These are phyloP conservation scores for Jacaranda copaia DNA, from an alignment of 257 asterid genomes.

Conservation along the genomic window DNA sequence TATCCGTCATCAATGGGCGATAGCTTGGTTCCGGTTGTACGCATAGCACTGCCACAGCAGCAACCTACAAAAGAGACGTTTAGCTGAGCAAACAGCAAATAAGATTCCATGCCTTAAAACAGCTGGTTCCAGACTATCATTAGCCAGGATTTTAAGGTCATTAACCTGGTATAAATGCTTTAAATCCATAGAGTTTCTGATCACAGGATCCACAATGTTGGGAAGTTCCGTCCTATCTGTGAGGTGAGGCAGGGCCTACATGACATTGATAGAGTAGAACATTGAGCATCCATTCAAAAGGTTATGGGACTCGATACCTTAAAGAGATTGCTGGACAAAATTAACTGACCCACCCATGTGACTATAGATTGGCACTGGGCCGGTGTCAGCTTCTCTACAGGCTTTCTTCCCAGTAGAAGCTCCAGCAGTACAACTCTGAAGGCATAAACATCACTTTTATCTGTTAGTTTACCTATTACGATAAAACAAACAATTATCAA, in stretches of 20 bases:
- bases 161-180: constrained; percentile 76
- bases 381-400: constrained; percentile 65
- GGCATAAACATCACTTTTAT: constrained; percentile 83
- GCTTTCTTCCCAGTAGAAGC: constrained; percentile 74
- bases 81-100: neutral
- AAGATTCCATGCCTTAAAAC: neutral
- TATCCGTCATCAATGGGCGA: constrained; percentile 81
- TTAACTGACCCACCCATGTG: constrained; percentile 62
- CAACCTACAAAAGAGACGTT: constrained; percentile 54
- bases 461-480: constrained; percentile 64
- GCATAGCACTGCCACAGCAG: constrained; percentile 84
- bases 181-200: constrained; percentile 61
- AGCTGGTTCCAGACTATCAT: neutral
- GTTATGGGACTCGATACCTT: neutral
- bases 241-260: constrained; percentile 90
- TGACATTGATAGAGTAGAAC: constrained; percentile 5
- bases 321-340: neutral
- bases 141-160: neutral
- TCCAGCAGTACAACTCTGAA: constrained; percentile 82
- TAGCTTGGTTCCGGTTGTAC: constrained; percentile 86
- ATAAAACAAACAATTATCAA: neutral
- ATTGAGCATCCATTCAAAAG: constrained; percentile 21
- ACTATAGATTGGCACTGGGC: constrained; percentile 71
- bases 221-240: constrained; percentile 76
- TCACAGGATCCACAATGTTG: constrained; percentile 71